These are phyloP conservation scores for Tetrapyrgos nigripes DNA, from an alignment of 1,284 basidiomycete genomes.

Conservation along the genomic window DNA sequence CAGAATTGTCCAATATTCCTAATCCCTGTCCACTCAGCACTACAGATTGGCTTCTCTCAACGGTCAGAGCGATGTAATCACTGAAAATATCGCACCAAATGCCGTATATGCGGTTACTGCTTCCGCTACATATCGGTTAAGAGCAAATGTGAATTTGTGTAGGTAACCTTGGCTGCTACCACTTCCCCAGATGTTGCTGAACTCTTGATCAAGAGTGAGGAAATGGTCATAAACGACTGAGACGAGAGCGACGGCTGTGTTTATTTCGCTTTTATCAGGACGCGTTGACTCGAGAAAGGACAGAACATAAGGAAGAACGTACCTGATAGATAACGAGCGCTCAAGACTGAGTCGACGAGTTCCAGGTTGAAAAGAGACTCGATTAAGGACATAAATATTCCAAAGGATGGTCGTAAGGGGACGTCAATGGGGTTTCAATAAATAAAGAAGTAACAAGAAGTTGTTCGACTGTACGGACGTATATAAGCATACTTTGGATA, in stretches of 20 bases:
- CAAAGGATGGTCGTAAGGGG: too few relatives aligned
- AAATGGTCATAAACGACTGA: conserved; percentile 12
- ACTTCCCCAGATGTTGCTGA: conserved; percentile 6
- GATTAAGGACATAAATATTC: too few relatives aligned
- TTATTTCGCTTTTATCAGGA: not conserved
- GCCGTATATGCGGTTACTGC: conserved; percentile 7
- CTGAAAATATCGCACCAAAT: too few relatives aligned
- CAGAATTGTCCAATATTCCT: conserved; percentile 1
- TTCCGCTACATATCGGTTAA: conserved; percentile 10
- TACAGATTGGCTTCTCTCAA: too few relatives aligned
- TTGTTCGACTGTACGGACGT: too few relatives aligned
- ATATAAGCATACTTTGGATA: too few relatives aligned
- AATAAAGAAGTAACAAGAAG: too few relatives aligned
- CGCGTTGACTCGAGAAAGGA: not conserved
- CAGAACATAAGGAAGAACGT: not conserved
- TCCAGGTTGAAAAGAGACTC: not conserved
- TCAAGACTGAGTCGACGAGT: not conserved
- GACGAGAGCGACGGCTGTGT: conserved; percentile 5
- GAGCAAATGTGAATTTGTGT: conserved; percentile 2
- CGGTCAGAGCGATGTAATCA: too few relatives aligned
- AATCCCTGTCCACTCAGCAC: not conserved
- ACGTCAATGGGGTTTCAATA: too few relatives aligned
- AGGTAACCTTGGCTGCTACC: not conserved
- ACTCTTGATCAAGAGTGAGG: conserved; percentile 9
- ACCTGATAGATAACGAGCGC: conserved; percentile 4